A percentile compares a stretch with the other conserved stretches of the same genome.
Conservation (phyloP, 2,329 filamentous ascomycete genomes). For the Didymella pomorum region DNA sequence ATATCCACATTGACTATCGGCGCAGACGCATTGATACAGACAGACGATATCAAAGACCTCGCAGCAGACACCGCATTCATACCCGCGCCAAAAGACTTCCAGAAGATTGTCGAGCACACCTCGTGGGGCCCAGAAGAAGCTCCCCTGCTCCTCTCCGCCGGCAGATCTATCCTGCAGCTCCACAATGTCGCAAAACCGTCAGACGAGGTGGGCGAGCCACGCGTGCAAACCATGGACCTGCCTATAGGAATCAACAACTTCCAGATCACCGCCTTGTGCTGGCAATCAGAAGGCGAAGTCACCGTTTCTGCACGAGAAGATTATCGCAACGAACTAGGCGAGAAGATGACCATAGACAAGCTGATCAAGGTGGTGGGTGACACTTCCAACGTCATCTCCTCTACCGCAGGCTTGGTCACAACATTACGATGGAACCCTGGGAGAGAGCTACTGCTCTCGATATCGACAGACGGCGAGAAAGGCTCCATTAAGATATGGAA, state of each 20-base stretch:
- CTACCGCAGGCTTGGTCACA: constrained; percentile 49
- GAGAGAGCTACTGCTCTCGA: constrained; percentile 46
- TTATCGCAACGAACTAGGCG: constrained; percentile 47
- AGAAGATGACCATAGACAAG: constrained; percentile 50
- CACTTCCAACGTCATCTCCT: constrained; percentile 46
- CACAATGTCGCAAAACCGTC: constrained; percentile 38
- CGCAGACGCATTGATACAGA: constrained; percentile 48
- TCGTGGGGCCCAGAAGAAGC: constrained; percentile 46
- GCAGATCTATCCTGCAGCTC: constrained; percentile 47
- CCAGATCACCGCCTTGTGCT: constrained; percentile 48
- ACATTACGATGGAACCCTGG: constrained; percentile 49
- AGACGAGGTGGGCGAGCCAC: constrained; percentile 7
- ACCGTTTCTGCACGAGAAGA: constrained; percentile 48
- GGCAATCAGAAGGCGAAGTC: constrained; percentile 45
- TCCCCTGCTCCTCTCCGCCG: constrained; percentile 46
- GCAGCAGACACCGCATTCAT: constrained; percentile 42
- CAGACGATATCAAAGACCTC: constrained; percentile 47
- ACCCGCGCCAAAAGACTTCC: constrained; percentile 32
- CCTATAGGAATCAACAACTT: constrained; percentile 43
- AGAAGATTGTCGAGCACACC: constrained; percentile 43
- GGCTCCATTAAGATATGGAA: constrained; percentile 52
- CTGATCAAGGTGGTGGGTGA: constrained; percentile 45
- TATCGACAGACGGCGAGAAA: constrained; percentile 51
- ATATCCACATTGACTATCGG: constrained; percentile 52
- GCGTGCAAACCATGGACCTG: constrained; percentile 35